A percentile compares a stretch with the other conserved stretches of the same genome.
These are phyloP conservation scores for Symbiodinium pilosum DNA, from an alignment of 73 alveolate genomes.

Conservation along the genomic window DNA sequence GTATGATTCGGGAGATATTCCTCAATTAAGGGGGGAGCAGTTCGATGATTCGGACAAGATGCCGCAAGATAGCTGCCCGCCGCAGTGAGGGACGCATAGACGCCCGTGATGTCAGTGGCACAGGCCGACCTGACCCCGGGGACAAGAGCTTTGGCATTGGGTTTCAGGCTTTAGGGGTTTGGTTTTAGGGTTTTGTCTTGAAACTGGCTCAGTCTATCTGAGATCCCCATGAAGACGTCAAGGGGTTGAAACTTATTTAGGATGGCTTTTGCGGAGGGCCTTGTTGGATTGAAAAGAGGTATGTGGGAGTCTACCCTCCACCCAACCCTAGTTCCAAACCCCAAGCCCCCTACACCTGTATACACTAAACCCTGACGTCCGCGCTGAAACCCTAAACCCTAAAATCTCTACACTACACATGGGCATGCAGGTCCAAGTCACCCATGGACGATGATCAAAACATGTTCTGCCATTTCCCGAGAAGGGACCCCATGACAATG, in stretches of 20 bases:
- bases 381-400: not conserved
- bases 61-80: conserved; percentile 18
- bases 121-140: not conserved
- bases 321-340: not conserved
- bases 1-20: too few species aligned
- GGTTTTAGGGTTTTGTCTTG: too few species aligned
- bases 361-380: not conserved
- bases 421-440: too few species aligned
- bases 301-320: not conserved
- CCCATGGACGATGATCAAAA: too few species aligned
- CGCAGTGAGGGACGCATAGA: not conserved
- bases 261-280: too few species aligned
- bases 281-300: not conserved
- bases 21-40: too few species aligned
- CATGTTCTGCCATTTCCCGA: too few species aligned
- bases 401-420: not conserved
- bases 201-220: too few species aligned
- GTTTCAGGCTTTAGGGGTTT: too few species aligned
- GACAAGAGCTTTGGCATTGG: not conserved
- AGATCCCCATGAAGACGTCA: too few species aligned
- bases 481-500: too few species aligned
- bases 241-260: too few species aligned
- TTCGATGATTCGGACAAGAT: not conserved
- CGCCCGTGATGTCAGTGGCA: conserved; percentile 5
- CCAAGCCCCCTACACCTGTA: not conserved